Evolutionary conservation across 352 stramenopile genomes (phyloP).

Genomic region (Thalassiosira exigua): DNA sequence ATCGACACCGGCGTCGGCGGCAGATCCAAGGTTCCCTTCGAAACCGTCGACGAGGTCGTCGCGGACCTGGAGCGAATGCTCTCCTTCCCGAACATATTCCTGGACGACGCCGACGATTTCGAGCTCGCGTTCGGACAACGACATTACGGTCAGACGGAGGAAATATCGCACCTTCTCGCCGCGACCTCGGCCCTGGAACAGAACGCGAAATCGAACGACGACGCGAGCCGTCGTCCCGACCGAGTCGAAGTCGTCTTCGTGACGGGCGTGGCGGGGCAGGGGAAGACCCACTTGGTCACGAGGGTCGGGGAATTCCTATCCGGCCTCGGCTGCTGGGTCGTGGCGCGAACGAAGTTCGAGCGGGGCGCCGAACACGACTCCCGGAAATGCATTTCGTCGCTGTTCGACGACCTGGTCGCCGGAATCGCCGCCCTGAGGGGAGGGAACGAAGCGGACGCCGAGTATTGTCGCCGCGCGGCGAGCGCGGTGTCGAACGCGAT

Average conservation of each 20-base stretch:
- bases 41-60: too few relatives aligned
- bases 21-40: slow-evolving; percentile 4
- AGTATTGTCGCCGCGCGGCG: too few relatives aligned
- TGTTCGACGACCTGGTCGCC: too few relatives aligned
- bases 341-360: not conserved
- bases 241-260: not conserved
- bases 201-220: not conserved
- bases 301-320: slow-evolving; percentile 1
- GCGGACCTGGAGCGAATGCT: too few relatives aligned
- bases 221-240: too few relatives aligned
- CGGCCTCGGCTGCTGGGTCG: slow-evolving; percentile 1
- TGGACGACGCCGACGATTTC: slow-evolving; percentile 2
- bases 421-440: too few relatives aligned
- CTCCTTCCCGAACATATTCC: too few relatives aligned
- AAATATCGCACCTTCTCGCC: not conserved
- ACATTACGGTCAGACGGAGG: not conserved
- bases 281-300: slow-evolving; percentile 1
- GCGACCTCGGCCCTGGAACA: not conserved
- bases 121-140: slow-evolving; percentile 2
- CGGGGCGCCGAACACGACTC: too few relatives aligned
- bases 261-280: not conserved
- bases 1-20: slow-evolving; percentile 15
- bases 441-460: too few relatives aligned
- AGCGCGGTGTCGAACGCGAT: too few relatives aligned
- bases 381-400: too few relatives aligned